Conservation (phyloP, 148 eudicot genomes). For the Fagopyrum esculentum region DNA sequence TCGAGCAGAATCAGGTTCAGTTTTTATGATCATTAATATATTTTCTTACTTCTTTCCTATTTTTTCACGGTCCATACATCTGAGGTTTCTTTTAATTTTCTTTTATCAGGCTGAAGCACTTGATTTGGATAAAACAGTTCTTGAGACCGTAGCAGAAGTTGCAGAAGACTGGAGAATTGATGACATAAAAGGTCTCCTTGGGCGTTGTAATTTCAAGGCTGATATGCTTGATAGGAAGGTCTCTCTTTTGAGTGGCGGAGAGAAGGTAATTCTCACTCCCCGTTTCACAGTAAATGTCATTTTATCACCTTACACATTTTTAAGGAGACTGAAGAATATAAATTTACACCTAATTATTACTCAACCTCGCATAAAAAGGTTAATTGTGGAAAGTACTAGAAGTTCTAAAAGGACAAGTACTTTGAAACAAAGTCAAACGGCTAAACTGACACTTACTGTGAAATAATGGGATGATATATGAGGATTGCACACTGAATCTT, state of each 20-base stretch:
- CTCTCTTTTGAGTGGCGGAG: conserved; percentile 89
- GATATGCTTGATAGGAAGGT: conserved; percentile 98
- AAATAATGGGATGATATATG: background rate
- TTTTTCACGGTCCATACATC: background rate
- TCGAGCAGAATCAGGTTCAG: conserved; percentile 94
- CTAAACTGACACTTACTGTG: no score
- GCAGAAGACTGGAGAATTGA: conserved; percentile 93
- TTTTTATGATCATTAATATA: background rate
- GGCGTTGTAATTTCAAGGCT: conserved; percentile 87
- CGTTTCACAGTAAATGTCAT: no score
- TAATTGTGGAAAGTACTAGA: no score
- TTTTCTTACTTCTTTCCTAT: background rate
- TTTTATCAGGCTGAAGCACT: conserved; percentile 85
- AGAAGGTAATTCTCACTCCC: conserved; percentile 47
- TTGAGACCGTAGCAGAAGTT: conserved; percentile 83
- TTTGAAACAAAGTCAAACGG: no score
- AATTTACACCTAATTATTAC: no score
- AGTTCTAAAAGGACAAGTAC: no score
- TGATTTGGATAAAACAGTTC: conserved; percentile 81
- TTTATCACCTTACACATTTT: no score
- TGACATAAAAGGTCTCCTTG: conserved; percentile 91
- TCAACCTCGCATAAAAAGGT: no score
- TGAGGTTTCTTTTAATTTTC: conserved; percentile 7
- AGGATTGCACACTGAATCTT: background rate
- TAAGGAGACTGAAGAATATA: no score